Evolutionary conservation across 805 yeast species (phyloP).

Genomic region (Saccharomyces cerevisiae): DNA sequence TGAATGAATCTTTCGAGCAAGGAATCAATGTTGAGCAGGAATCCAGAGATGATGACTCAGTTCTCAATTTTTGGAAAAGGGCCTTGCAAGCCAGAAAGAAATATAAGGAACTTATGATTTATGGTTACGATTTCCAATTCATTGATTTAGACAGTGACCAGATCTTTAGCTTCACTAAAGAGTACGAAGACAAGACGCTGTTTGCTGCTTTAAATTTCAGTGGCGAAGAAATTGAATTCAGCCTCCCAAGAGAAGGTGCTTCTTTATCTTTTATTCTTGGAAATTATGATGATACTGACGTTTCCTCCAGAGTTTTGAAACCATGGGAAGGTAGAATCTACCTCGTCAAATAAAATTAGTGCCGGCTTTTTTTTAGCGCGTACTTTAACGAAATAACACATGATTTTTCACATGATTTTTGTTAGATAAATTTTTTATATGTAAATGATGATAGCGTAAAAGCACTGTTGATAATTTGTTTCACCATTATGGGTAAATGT

Average conservation of each 20-base stretch:
- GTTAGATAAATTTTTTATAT: no score
- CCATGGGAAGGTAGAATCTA: slow-evolving; percentile 42
- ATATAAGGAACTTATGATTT: slow-evolving; percentile 36
- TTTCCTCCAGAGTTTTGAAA: slow-evolving; percentile 19
- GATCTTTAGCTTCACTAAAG: slow-evolving; percentile 36
- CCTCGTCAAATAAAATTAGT: neutral
- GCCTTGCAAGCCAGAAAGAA: slow-evolving; percentile 37
- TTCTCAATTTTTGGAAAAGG: slow-evolving; percentile 38
- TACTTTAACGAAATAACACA: no score
- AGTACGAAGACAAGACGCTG: slow-evolving; percentile 25
- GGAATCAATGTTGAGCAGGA: slow-evolving; percentile 43
- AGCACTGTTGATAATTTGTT: no score
- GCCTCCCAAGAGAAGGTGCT: slow-evolving; percentile 25
- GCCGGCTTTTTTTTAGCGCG: no score
- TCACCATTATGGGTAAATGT: no score
- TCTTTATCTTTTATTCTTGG: slow-evolving; percentile 30
- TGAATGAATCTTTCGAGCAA: slow-evolving; percentile 9
- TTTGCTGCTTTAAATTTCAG: slow-evolving; percentile 38
- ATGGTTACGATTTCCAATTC: slow-evolving; percentile 37
- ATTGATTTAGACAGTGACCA: slow-evolving; percentile 37
- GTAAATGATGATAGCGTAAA: no score
- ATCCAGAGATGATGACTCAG: slow-evolving; percentile 37
- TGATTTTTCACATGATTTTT: no score
- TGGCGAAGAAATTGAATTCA: slow-evolving; percentile 27
- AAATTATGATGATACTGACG: slow-evolving; percentile 21